These are phyloP conservation scores for Sesbania bispinosa DNA, from an alignment of 306 rosid species.

Conservation along the genomic window DNA sequence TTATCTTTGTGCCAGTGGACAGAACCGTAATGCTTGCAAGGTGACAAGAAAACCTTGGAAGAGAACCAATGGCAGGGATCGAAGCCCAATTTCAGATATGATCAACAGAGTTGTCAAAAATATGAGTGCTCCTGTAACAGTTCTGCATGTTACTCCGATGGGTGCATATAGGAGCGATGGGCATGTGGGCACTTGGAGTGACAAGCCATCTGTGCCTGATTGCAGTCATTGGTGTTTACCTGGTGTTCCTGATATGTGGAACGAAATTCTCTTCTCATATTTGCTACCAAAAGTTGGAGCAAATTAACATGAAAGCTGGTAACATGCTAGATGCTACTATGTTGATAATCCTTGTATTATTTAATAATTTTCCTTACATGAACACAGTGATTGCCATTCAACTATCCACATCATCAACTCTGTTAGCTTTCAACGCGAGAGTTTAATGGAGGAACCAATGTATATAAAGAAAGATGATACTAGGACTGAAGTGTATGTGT, in stretches of 20 bases:
- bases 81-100: conserved; percentile 55
- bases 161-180: conserved; percentile 79
- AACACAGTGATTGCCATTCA: not conserved
- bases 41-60: conserved; percentile 65
- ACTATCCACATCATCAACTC: not conserved
- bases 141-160: conserved; percentile 71
- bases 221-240: conserved; percentile 99
- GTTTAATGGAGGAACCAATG: not conserved
- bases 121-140: conserved; percentile 48
- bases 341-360: not conserved
- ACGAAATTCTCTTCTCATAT: conserved; percentile 72
- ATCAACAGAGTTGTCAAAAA: conserved; percentile 52
- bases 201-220: conserved; percentile 72
- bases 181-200: conserved; percentile 80
- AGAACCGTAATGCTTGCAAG: conserved; percentile 52
- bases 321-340: not conserved
- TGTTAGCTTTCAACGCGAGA: not conserved
- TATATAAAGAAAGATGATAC: not conserved
- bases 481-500: not conserved
- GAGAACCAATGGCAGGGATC: conserved; percentile 47
- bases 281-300: conserved; percentile 31
- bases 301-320: conserved; percentile 12
- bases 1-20: conserved; percentile 53
- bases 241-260: conserved; percentile 98
- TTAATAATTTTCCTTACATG: too few relatives aligned